phyloP scores from a whole-genome alignment of 108 stramenopile genomes.

The Cyclotella cryptica region DNA sequence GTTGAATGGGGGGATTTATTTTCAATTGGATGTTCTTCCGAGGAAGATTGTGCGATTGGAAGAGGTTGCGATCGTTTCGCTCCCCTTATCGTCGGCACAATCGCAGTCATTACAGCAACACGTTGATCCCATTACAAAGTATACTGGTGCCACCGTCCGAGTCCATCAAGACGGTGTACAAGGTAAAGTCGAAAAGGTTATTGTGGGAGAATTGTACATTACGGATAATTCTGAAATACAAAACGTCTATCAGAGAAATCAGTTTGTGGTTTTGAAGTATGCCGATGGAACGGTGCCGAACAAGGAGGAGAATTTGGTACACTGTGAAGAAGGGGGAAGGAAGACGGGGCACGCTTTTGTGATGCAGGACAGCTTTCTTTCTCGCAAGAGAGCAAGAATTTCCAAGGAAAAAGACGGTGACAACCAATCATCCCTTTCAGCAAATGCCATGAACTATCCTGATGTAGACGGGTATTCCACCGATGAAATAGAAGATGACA shows the following conservation, averaged over 20 bases:
- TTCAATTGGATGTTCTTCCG: conserved; percentile 11
- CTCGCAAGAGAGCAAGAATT: neutral
- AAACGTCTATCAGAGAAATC: conserved; percentile 12
- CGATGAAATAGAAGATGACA: neutral
- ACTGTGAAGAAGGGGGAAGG: neutral
- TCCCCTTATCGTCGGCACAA: neutral
- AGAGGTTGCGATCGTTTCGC: conserved; percentile 12
- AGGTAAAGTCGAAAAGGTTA: conserved; percentile 15
- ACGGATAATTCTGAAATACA: conserved; percentile 21
- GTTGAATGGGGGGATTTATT: neutral
- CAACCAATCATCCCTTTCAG: too few relatives aligned
- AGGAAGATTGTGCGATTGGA: neutral
- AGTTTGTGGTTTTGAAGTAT: conserved; percentile 36
- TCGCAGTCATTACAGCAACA: neutral
- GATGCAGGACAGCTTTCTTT: neutral
- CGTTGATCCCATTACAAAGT: neutral
- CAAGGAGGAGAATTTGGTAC: neutral
- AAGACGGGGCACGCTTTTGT: neutral
- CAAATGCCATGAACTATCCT: too few relatives aligned
- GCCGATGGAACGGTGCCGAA: neutral
- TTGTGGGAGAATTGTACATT: conserved; percentile 38
- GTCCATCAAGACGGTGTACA: neutral
- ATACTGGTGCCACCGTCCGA: conserved; percentile 30
- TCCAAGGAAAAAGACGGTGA: too few relatives aligned
- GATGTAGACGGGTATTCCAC: neutral